Conservation (phyloP, 2,329 filamentous ascomycete genomes). For the Pyricularia sp. region DNA sequence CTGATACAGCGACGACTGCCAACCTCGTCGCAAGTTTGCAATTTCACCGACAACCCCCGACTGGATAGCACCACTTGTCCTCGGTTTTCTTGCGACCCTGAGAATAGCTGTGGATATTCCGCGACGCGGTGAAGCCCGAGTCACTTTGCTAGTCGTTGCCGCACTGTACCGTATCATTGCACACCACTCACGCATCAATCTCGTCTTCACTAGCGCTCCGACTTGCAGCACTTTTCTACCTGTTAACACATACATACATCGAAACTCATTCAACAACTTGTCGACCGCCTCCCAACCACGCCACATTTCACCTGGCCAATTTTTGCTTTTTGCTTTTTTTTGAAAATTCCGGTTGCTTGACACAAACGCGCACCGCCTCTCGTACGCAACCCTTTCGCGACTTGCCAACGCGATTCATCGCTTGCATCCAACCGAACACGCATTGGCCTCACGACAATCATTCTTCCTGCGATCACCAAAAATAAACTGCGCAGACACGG, state of each 20-base stretch:
- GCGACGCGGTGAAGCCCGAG: not conserved
- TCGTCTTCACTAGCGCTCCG: not conserved
- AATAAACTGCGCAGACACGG: slow-evolving; percentile 1
- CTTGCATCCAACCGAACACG: not conserved
- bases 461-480: not conserved
- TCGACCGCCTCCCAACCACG: not conserved
- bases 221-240: not conserved
- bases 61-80: not conserved
- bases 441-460: not conserved
- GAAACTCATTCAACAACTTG: not conserved
- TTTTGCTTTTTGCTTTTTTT: not conserved
- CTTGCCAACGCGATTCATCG: not conserved
- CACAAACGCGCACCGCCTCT: not conserved
- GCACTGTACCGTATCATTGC: not conserved
- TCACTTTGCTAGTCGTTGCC: not conserved
- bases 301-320: not conserved
- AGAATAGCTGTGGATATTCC: not conserved
- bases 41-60: not conserved
- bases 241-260: not conserved
- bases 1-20: not conserved
- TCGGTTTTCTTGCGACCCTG: not conserved
- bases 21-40: not conserved
- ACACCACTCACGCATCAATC: not conserved
- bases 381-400: not conserved
- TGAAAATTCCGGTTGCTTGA: not conserved